Percentiles rank a stretch among this genome's conserved stretches.
Conservation (phyloP, 2,329 filamentous ascomycete species). For the Hymenotorrendiella dingleyae region DNA sequence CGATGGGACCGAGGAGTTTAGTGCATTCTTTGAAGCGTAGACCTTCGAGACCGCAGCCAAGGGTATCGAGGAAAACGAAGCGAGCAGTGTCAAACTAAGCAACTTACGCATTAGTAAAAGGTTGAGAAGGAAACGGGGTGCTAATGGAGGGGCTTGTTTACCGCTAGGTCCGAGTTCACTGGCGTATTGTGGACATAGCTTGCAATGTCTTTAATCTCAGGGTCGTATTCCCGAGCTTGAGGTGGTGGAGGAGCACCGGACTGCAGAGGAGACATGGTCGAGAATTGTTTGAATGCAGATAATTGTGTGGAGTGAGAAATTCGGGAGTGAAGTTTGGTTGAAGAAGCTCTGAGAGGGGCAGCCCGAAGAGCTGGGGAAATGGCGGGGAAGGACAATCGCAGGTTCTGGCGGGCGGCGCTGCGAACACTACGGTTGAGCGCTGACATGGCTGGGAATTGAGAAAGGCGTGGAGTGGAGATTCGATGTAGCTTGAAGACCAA, state of each 20-base stretch:
- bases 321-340: slow-evolving; percentile 16
- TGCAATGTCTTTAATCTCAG: slow-evolving; percentile 92
- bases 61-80: slow-evolving; percentile 93
- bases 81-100: slow-evolving; percentile 91
- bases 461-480: slow-evolving; percentile 10
- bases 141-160: slow-evolving; percentile 48
- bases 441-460: slow-evolving; percentile 25
- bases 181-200: slow-evolving; percentile 89
- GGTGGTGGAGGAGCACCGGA: slow-evolving; percentile 43
- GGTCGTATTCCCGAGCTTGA: slow-evolving; percentile 65
- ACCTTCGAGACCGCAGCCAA: slow-evolving; percentile 93
- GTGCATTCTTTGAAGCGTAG: slow-evolving; percentile 93
- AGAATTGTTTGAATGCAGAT: slow-evolving; percentile 27
- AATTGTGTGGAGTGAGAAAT: slow-evolving; percentile 9
- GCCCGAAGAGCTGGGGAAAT: slow-evolving; percentile 21
- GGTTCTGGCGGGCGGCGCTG: slow-evolving; percentile 23
- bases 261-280: slow-evolving; percentile 32
- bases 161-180: slow-evolving; percentile 86
- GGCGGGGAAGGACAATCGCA: slow-evolving; percentile 22
- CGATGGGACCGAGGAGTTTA: slow-evolving; percentile 87
- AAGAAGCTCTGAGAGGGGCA: slow-evolving; percentile 20
- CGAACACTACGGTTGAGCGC: slow-evolving; percentile 29
- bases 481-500: slow-evolving; percentile 4
- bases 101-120: no score
- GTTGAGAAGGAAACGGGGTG: no score